Evolutionary conservation across 2,329 filamentous ascomycete species (phyloP).

Genomic region (Amylocarpus encephaloides): DNA sequence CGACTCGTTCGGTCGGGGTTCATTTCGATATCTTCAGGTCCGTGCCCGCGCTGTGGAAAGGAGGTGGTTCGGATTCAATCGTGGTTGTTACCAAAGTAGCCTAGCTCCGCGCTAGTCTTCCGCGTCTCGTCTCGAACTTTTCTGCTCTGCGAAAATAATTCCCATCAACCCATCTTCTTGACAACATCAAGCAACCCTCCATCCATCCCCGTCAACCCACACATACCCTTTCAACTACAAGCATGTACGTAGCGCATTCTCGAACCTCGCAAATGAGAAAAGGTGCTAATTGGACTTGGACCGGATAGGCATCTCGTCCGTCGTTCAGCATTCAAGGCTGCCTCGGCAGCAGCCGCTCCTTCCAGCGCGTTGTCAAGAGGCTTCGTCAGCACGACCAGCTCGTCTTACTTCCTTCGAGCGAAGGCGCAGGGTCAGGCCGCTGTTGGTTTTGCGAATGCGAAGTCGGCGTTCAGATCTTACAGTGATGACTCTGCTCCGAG

Average conservation of each 20-base stretch:
- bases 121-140: constrained; percentile 1
- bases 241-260: constrained; percentile 23
- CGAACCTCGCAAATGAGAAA: neutral
- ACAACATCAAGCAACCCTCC: constrained; percentile 8
- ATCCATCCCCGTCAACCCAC: constrained; percentile 11
- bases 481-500: constrained; percentile 36
- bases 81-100: neutral
- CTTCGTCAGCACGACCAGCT: constrained; percentile 35
- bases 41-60: neutral
- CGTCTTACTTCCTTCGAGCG: constrained; percentile 28
- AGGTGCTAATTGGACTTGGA: constrained; percentile 6
- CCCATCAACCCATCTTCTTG: constrained; percentile 4
- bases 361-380: constrained; percentile 37
- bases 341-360: constrained; percentile 42
- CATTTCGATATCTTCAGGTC: neutral
- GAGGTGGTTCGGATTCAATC: neutral
- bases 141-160: neutral
- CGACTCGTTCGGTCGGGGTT: too few species aligned
- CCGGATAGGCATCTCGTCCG: constrained; percentile 38
- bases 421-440: constrained; percentile 30
- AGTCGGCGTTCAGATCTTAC: constrained; percentile 40
- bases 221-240: constrained; percentile 7
- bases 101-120: constrained; percentile 9
- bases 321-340: constrained; percentile 49
- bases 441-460: constrained; percentile 21